Conservation (phyloP, 2,329 filamentous ascomycete genomes). For the Tolypocladium pustulatum region DNA sequence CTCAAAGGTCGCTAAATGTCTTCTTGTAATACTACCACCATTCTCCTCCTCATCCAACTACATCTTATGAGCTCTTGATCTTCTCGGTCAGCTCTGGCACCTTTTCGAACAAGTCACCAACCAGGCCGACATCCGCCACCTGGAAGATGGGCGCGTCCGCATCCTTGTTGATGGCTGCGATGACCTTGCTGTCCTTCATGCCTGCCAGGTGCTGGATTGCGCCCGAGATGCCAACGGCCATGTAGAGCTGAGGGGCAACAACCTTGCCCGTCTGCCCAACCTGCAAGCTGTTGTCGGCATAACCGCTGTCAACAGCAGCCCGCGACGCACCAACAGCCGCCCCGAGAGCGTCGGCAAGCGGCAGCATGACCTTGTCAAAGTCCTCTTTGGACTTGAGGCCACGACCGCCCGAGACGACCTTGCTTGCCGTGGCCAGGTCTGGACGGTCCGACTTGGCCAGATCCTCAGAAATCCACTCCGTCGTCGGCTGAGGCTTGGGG, state of each 20-base stretch:
- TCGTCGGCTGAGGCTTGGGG: slow-evolving; percentile 60
- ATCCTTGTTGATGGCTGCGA: slow-evolving; percentile 98
- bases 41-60: slow-evolving; percentile 6
- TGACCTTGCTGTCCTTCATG: slow-evolving; percentile 99
- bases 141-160: slow-evolving; percentile 96
- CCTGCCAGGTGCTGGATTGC: slow-evolving; percentile 97
- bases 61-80: slow-evolving; percentile 52
- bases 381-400: slow-evolving; percentile 97
- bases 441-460: slow-evolving; percentile 88
- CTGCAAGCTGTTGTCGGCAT: slow-evolving; percentile 96
- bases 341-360: slow-evolving; percentile 82
- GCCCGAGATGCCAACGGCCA: slow-evolving; percentile 91
- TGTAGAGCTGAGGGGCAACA: slow-evolving; percentile 88
- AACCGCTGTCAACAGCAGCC: slow-evolving; percentile 92
- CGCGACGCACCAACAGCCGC: slow-evolving; percentile 94
- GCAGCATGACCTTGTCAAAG: slow-evolving; percentile 86
- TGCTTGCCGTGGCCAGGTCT: slow-evolving; percentile 79
- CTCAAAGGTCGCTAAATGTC: neutral
- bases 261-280: slow-evolving; percentile 99
- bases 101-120: slow-evolving; percentile 91
- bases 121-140: slow-evolving; percentile 88
- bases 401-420: slow-evolving; percentile 86
- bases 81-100: slow-evolving; percentile 95
- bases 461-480: slow-evolving; percentile 91
- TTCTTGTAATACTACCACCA: neutral